Evolutionary conservation across 2,329 filamentous ascomycete genomes (phyloP), one percentile per base, ranked within the genome.

Genomic region (Emergomyces africanus): DNA sequence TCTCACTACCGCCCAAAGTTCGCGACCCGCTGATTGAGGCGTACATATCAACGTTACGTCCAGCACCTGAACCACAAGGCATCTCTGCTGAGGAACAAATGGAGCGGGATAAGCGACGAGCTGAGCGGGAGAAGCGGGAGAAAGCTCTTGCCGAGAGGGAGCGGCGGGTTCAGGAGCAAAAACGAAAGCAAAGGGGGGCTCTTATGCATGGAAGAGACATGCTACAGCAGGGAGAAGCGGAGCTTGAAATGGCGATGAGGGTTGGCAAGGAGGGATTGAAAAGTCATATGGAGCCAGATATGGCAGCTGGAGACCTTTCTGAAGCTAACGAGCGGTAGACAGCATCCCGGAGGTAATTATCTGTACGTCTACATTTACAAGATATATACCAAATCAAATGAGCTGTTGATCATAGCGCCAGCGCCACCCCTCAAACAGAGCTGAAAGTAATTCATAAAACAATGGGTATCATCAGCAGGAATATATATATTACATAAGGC

Each of bases 51-150:
- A 76, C 74, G 5, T 63, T 78, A 18, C 69, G 73, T 5, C 64
- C 70, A 5, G 65, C 74, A 1, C 74, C 75, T 3, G 70, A 73
- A 35, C 58, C 66, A 35, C 64, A 66, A 23, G 63, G 71, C 18
- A 63, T 75, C 49, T 71, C 73, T 23, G 66, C 68, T 1, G 72
- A 75, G 55, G 69, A 76, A 58, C 67, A 71, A 59, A 69, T 71
- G 50, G 64, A 67, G 23, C 66, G 70, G n/a, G 72, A 66, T 59
- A 75, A 70, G 63, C 69, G 65, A 57, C 69, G 65, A 58, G 49
- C 69, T 18, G 74, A 77, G 49, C 70, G 75, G 5, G 72, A 76
- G 61, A 74, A 71, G 59, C 72, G 75, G n/a, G 73, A 77, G 60
- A 72, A 68, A 39, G 75, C 75, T 8, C 63, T 78, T 54, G 70